Percentiles rank a stretch among this genome's conserved stretches.
Evolutionary conservation across 2,329 filamentous ascomycete species (phyloP).

Genomic region (Fusarium papillatum): DNA sequence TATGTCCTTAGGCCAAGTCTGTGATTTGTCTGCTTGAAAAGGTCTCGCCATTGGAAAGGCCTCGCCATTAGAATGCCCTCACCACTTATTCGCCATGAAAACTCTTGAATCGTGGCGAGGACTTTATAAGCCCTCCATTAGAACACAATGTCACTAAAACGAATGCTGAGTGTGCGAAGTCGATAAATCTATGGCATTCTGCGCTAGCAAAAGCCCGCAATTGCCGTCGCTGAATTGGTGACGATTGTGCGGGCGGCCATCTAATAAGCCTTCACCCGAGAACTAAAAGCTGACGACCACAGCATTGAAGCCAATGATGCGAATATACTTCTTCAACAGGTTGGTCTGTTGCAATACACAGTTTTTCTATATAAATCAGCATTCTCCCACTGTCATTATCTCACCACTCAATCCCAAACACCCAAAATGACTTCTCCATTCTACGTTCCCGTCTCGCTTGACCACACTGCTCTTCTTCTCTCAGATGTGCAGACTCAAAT

Average conservation of each 20-base stretch:
- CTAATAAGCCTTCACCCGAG: not conserved
- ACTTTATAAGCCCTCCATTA: not conserved
- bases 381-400: not conserved
- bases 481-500: constrained; percentile 1
- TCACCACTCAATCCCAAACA: not conserved
- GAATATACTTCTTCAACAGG: not conserved
- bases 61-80: no score
- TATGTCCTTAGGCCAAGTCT: no score
- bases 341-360: not conserved
- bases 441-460: not conserved
- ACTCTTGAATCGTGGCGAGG: not conserved
- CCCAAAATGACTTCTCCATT: not conserved
- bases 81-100: not conserved
- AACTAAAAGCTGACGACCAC: not conserved
- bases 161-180: not conserved
- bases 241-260: not conserved
- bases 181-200: not conserved
- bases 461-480: not conserved
- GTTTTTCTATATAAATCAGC: not conserved
- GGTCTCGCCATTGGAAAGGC: no score
- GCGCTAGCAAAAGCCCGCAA: not conserved
- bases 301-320: not conserved
- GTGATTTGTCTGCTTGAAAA: no score
- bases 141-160: not conserved
- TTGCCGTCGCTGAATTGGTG: not conserved